Evolutionary conservation across 2,329 filamentous ascomycete species (phyloP).

Genomic region (Alternaria tenuissima): DNA sequence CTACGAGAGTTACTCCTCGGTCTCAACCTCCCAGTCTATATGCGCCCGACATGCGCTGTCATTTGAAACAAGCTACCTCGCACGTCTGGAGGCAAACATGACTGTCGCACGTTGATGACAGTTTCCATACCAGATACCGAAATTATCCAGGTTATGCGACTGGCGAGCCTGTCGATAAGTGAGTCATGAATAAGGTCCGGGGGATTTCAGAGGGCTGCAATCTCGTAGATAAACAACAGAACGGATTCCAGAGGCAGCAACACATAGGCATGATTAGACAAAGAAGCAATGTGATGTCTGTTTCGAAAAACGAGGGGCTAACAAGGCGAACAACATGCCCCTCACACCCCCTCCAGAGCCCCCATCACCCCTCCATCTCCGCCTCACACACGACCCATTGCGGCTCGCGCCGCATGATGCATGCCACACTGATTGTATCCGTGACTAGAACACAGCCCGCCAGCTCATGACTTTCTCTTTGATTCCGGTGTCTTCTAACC

Average conservation of each 20-base stretch:
- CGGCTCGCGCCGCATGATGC: slow-evolving; percentile 28
- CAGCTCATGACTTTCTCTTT: slow-evolving; percentile 35
- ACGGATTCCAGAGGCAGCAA: background rate
- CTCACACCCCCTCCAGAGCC: background rate
- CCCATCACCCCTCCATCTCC: slow-evolving; percentile 12
- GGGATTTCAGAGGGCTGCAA: background rate
- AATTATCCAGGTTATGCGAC: slow-evolving; percentile 2
- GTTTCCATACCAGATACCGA: slow-evolving; percentile 1
- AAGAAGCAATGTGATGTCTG: slow-evolving; percentile 10
- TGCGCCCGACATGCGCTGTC: slow-evolving; percentile 1
- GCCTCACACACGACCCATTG: slow-evolving; percentile 16
- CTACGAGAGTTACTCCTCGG: background rate
- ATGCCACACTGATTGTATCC: slow-evolving; percentile 17
- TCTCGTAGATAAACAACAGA: background rate
- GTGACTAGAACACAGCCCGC: slow-evolving; percentile 20
- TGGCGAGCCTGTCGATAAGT: background rate
- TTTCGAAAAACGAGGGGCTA: slow-evolving; percentile 24
- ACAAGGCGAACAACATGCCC: slow-evolving; percentile 3
- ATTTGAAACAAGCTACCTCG: background rate
- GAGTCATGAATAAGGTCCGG: slow-evolving; percentile 5
- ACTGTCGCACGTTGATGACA: background rate
- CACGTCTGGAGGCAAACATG: background rate
- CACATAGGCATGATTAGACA: slow-evolving; percentile 17
- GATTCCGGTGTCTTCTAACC: slow-evolving; percentile 36
- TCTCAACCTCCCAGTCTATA: slow-evolving; percentile 5